These are phyloP conservation scores for Aspergillus saccharolyticus DNA, from an alignment of 495 filamentous ascomycete species.

Conservation along the genomic window DNA sequence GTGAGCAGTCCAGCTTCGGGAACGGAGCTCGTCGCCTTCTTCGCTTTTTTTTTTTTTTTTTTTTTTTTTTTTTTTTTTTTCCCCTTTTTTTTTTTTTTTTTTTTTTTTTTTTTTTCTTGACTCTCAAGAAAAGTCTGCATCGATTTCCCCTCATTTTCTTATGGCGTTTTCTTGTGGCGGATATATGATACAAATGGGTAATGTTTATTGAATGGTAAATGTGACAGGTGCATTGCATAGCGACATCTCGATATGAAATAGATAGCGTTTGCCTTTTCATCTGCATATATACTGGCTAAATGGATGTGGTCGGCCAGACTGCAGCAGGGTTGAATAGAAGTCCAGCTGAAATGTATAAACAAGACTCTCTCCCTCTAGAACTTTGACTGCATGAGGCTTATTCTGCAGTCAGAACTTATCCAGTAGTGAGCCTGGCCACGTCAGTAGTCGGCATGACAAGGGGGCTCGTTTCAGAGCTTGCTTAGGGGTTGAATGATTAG, in stretches of 20 bases:
- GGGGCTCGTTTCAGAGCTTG: no score
- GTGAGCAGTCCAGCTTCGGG: no score
- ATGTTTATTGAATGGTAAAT: conserved; percentile 2
- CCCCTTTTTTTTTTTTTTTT: not conserved
- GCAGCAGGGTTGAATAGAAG: not conserved
- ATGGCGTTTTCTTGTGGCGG: not conserved
- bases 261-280: not conserved
- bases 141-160: not conserved
- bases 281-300: not conserved
- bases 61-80: conserved; percentile 1
- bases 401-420: not conserved
- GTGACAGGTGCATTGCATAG: conserved; percentile 1
- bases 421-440: no score
- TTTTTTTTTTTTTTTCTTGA: not conserved
- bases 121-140: not conserved
- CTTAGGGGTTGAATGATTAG: no score
- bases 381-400: not conserved
- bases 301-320: not conserved
- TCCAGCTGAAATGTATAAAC: not conserved
- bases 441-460: no score
- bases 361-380: not conserved
- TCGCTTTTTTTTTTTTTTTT: not conserved
- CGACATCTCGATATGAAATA: not conserved
- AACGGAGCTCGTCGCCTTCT: not conserved
- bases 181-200: not conserved